These are phyloP conservation scores for Sporisorium graminicola DNA, from an alignment of 1,284 basidiomycete genomes.

Conservation along the genomic window DNA sequence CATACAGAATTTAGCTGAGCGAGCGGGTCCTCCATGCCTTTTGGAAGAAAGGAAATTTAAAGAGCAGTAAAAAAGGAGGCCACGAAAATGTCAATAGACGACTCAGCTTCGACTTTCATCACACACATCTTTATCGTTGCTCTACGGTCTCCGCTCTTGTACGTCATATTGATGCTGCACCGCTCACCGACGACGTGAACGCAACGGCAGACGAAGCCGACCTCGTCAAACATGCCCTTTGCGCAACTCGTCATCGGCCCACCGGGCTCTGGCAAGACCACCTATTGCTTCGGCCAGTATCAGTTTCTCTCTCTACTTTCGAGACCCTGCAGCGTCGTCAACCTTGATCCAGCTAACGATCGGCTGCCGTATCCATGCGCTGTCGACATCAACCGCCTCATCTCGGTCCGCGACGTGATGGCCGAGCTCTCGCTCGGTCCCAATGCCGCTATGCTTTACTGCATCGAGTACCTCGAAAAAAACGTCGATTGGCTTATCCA, in stretches of 20 bases:
- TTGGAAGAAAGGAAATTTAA: constrained; percentile 11
- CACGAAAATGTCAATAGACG: not conserved
- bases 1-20: not conserved
- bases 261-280: constrained; percentile 66
- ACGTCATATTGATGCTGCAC: not conserved
- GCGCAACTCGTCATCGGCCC: constrained; percentile 62
- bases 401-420: constrained; percentile 91
- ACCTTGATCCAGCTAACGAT: constrained; percentile 95
- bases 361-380: constrained; percentile 89
- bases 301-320: constrained; percentile 85
- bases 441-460: constrained; percentile 96
- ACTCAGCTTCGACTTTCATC: not conserved
- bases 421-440: constrained; percentile 86
- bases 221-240: constrained; percentile 45
- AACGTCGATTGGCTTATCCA: constrained; percentile 92
- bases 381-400: constrained; percentile 85
- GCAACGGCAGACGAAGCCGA: not conserved
- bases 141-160: not conserved
- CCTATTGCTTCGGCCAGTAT: constrained; percentile 59
- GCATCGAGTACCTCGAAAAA: constrained; percentile 95
- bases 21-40: constrained; percentile 10
- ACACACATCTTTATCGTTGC: not conserved
- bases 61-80: constrained; percentile 8
- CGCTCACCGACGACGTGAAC: not conserved
- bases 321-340: constrained; percentile 88